These are phyloP conservation scores for Saccharomyces mikatae DNA, from an alignment of 805 yeast genomes.

Conservation along the genomic window DNA sequence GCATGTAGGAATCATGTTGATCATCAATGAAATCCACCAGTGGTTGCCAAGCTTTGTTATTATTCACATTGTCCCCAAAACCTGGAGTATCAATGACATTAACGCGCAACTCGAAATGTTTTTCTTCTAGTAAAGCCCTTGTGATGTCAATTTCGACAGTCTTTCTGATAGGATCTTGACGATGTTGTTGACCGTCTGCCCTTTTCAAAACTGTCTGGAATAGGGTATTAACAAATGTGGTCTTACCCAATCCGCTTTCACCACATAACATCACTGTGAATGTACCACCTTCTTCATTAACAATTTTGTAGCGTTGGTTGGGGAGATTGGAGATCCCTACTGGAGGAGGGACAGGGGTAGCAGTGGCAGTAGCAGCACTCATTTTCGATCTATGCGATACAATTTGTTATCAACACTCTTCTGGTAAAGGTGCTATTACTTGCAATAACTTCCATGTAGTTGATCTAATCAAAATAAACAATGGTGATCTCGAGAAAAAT, in stretches of 20 bases:
- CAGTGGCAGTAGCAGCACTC: slow-evolving; percentile 2
- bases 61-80: slow-evolving; percentile 84
- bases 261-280: slow-evolving; percentile 84
- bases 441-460: not conserved
- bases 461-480: not conserved
- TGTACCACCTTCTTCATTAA: slow-evolving; percentile 65
- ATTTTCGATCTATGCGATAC: not conserved
- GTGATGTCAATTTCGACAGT: slow-evolving; percentile 74
- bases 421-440: not conserved
- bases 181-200: slow-evolving; percentile 34
- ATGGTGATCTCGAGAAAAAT: not conserved
- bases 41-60: slow-evolving; percentile 79
- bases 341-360: slow-evolving; percentile 25
- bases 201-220: slow-evolving; percentile 67
- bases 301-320: slow-evolving; percentile 69
- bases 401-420: not conserved
- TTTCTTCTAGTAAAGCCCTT: slow-evolving; percentile 77
- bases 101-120: slow-evolving; percentile 66
- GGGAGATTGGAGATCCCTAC: slow-evolving; percentile 69
- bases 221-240: slow-evolving; percentile 81
- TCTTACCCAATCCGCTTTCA: slow-evolving; percentile 85
- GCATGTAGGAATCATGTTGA: slow-evolving; percentile 81
- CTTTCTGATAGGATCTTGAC: slow-evolving; percentile 45
- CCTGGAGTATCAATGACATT: slow-evolving; percentile 91
- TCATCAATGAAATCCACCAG: slow-evolving; percentile 83